These are phyloP conservation scores for Cryphonectria parasitica DNA, from an alignment of 2,329 filamentous ascomycete genomes.

Conservation along the genomic window DNA sequence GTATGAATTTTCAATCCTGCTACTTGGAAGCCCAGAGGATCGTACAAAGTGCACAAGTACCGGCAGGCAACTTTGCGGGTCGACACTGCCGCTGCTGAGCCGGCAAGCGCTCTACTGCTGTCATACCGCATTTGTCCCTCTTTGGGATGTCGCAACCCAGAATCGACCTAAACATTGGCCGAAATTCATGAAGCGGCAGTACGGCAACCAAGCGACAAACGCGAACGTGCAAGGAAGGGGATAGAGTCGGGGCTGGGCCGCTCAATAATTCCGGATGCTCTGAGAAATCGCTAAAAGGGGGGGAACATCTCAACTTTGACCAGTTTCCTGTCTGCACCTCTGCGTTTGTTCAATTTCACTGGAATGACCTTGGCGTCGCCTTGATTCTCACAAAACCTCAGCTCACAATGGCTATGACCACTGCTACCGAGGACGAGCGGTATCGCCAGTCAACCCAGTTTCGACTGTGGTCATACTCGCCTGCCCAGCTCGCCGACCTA, in stretches of 20 bases:
- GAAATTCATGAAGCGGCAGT: not conserved
- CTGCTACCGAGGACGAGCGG: conserved; percentile 81
- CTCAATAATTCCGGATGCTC: not conserved
- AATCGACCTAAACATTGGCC: not conserved
- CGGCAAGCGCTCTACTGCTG: not conserved
- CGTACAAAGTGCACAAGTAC: not conserved
- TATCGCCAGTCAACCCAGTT: conserved; percentile 92
- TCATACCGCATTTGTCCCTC: not conserved
- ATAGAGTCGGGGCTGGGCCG: not conserved
- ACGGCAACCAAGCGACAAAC: not conserved
- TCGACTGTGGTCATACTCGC: conserved; percentile 89
- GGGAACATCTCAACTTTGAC: not conserved
- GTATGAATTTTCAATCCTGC: not conserved
- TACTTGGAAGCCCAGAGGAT: not conserved
- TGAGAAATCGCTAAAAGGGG: not conserved
- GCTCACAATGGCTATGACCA: conserved; percentile 57
- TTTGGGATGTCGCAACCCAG: not conserved
- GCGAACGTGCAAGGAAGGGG: not conserved
- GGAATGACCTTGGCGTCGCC: not conserved
- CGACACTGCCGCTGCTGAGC: not conserved
- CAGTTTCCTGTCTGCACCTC: not conserved
- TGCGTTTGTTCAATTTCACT: not conserved
- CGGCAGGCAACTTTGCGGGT: not conserved
- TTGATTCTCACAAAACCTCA: not conserved
- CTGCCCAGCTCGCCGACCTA: conserved; percentile 69